Conservation (phyloP, 2,329 filamentous ascomycete species). For the Hypoxylon sp. region DNA sequence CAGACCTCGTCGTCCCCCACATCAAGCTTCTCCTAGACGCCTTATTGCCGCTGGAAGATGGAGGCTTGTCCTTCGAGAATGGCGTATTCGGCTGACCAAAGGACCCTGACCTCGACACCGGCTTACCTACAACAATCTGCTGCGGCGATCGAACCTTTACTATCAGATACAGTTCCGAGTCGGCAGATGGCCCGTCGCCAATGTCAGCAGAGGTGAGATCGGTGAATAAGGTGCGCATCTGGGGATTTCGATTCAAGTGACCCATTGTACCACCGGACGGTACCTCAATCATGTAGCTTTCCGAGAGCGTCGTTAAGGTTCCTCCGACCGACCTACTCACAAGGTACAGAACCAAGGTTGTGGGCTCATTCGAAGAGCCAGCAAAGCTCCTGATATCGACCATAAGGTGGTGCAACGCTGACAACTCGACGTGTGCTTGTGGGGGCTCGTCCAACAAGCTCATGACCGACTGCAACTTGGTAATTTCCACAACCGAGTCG, state of each 20-base stretch:
- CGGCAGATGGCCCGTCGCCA: slow-evolving; percentile 70
- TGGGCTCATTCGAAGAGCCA: slow-evolving; percentile 79
- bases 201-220: slow-evolving; percentile 84
- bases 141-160: slow-evolving; percentile 78
- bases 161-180: slow-evolving; percentile 83
- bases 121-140: slow-evolving; percentile 61
- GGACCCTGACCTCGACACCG: slow-evolving; percentile 65
- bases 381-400: slow-evolving; percentile 87
- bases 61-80: slow-evolving; percentile 63
- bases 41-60: slow-evolving; percentile 64
- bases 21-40: slow-evolving; percentile 73
- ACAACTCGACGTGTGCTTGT: slow-evolving; percentile 73
- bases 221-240: slow-evolving; percentile 87
- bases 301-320: slow-evolving; percentile 77
- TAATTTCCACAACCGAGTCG: slow-evolving; percentile 92
- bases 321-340: slow-evolving; percentile 77
- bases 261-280: slow-evolving; percentile 79
- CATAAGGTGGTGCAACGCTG: slow-evolving; percentile 82
- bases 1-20: slow-evolving; percentile 71
- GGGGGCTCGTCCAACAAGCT: slow-evolving; percentile 90
- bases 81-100: slow-evolving; percentile 55
- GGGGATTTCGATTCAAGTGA: slow-evolving; percentile 72
- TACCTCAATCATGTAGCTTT: slow-evolving; percentile 84
- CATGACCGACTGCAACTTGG: slow-evolving; percentile 94
- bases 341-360: slow-evolving; percentile 81